These are phyloP conservation scores for Mycena sanguinolenta DNA, from an alignment of 768 basidiomycete species.

Conservation along the genomic window DNA sequence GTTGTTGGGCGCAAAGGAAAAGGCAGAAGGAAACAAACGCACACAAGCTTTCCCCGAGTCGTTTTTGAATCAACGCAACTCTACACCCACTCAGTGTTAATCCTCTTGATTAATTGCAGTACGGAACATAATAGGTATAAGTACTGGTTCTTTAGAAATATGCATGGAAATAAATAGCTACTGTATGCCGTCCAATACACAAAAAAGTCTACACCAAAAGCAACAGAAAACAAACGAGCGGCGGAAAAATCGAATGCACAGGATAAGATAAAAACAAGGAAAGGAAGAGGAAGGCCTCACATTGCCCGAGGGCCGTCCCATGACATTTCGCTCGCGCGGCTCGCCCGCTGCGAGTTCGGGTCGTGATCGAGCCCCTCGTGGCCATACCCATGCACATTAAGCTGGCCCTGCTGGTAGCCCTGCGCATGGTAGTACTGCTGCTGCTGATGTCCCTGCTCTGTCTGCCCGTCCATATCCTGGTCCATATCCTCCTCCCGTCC, in stretches of 20 bases:
- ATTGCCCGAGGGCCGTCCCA: constrained; percentile 59
- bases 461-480: constrained; percentile 17
- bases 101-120: constrained; percentile 28
- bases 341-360: constrained; percentile 42
- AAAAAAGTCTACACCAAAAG: constrained; percentile 37
- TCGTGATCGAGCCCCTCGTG: constrained; percentile 16
- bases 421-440: constrained; percentile 24
- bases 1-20: too few relatives aligned
- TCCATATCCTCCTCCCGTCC: constrained; percentile 27
- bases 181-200: constrained; percentile 31
- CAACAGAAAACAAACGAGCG: constrained; percentile 28
- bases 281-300: constrained; percentile 44
- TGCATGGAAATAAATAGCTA: constrained; percentile 23
- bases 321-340: constrained; percentile 46
- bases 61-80: too few relatives aligned
- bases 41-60: too few relatives aligned
- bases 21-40: too few relatives aligned
- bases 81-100: neutral
- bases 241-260: neutral
- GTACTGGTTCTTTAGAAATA: constrained; percentile 26
- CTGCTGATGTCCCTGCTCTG: constrained; percentile 2
- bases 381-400: constrained; percentile 42
- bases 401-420: constrained; percentile 43
- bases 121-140: constrained; percentile 38
- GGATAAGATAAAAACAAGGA: neutral